Evolutionary conservation across 225 moss, liverwort and hornwort genomes (phyloP).

Genomic region (Marchantia polymorpha): DNA sequence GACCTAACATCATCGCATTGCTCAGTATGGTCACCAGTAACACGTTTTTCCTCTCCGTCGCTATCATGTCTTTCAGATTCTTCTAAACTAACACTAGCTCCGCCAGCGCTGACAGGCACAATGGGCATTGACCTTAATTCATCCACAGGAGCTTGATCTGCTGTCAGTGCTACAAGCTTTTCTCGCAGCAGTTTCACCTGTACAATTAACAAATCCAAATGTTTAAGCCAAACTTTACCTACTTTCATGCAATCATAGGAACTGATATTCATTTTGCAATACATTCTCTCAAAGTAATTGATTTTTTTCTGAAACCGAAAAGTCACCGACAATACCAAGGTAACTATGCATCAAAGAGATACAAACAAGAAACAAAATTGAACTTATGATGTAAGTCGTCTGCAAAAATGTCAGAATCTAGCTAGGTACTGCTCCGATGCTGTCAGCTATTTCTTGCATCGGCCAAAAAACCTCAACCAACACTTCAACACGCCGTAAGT

Average conservation of each 20-base stretch:
- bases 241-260: neutral
- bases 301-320: no score
- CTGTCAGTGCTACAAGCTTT: constrained; percentile 28
- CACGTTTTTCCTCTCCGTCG: neutral
- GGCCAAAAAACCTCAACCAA: neutral
- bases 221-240: neutral
- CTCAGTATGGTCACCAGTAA: neutral
- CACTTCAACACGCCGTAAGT: no score
- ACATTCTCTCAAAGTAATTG: no score
- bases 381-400: neutral
- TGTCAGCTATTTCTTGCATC: neutral
- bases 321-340: neutral
- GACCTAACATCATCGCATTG: neutral
- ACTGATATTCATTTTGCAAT: neutral
- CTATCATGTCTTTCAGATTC: neutral
- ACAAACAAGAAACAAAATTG: neutral
- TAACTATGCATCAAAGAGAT: neutral
- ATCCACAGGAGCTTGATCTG: constrained; percentile 14
- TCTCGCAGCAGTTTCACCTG: constrained; percentile 40
- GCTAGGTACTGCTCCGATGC: neutral
- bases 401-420: neutral
- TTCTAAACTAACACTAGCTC: constrained; percentile 1
- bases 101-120: neutral
- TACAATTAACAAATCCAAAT: neutral
- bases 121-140: neutral